Conservation (phyloP, 1,284 basidiomycete species). For the Sporisorium exsertum region DNA sequence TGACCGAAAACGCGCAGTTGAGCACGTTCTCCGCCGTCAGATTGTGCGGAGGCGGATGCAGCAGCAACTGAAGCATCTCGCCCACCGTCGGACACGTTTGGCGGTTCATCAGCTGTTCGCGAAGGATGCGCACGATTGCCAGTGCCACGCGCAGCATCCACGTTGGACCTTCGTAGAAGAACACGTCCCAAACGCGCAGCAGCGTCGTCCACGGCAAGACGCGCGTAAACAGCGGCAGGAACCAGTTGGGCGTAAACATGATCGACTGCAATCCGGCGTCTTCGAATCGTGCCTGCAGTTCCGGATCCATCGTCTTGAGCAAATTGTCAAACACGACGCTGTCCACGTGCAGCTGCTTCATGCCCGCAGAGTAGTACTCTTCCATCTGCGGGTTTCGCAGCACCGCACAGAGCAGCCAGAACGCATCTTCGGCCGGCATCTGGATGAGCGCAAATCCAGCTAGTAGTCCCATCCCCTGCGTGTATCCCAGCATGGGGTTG, state of each 20-base stretch:
- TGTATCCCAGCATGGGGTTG: slow-evolving; percentile 70
- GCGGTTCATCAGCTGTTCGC: slow-evolving; percentile 74
- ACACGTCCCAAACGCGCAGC: slow-evolving; percentile 86
- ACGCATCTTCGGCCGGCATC: slow-evolving; percentile 88
- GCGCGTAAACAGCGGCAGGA: slow-evolving; percentile 77
- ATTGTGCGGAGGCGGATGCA: slow-evolving; percentile 71
- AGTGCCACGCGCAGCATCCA: slow-evolving; percentile 85
- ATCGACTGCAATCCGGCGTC: slow-evolving; percentile 58
- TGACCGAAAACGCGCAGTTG: slow-evolving; percentile 75
- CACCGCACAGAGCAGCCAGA: slow-evolving; percentile 81
- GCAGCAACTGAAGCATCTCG: slow-evolving; percentile 74
- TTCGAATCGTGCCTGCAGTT: slow-evolving; percentile 61
- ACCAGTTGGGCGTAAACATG: slow-evolving; percentile 68
- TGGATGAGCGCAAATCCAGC: slow-evolving; percentile 83
- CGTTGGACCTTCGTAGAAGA: slow-evolving; percentile 79
- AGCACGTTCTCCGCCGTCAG: slow-evolving; percentile 73
- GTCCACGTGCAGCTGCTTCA: slow-evolving; percentile 83
- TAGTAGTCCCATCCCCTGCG: slow-evolving; percentile 78
- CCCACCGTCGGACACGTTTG: slow-evolving; percentile 71
- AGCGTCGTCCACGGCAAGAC: slow-evolving; percentile 82
- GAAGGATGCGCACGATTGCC: slow-evolving; percentile 76
- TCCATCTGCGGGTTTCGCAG: slow-evolving; percentile 74
- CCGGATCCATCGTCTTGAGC: slow-evolving; percentile 78
- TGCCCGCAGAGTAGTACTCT: slow-evolving; percentile 78
- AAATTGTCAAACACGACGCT: slow-evolving; percentile 81